Percentiles rank a stretch among this genome's conserved stretches.
Evolutionary conservation across 441 rosid genomes (phyloP).

Genomic region (Breynia disticha): DNA sequence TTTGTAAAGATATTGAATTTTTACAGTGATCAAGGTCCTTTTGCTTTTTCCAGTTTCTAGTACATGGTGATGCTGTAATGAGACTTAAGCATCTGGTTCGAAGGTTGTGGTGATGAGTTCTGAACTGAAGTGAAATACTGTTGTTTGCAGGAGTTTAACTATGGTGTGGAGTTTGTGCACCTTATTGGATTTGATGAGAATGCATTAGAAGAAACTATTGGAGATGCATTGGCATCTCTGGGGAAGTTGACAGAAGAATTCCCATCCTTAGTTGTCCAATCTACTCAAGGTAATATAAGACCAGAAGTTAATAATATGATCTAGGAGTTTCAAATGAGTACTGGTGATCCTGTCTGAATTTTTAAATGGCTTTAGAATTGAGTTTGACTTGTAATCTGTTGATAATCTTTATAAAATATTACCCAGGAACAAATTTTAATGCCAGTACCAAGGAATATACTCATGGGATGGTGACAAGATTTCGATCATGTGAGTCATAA

Average conservation of each 20-base stretch:
- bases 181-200: conserved; percentile 48
- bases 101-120: conserved; percentile 6
- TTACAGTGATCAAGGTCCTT: no score
- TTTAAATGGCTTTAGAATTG: conserved; percentile 1
- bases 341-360: conserved; percentile 5
- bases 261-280: conserved; percentile 72
- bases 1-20: no score
- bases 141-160: conserved; percentile 64
- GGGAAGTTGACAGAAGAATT: conserved; percentile 34
- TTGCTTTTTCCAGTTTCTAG: no score
- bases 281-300: conserved; percentile 56
- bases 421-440: conserved; percentile 65
- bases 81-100: conserved; percentile 1
- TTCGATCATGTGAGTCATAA: conserved; percentile 53
- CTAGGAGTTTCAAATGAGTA: conserved; percentile 1
- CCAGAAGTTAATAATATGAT: conserved; percentile 2
- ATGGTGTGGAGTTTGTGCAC: conserved; percentile 74
- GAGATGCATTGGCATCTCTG: conserved; percentile 62
- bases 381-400: background rate
- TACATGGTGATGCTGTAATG: background rate
- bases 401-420: background rate
- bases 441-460: conserved; percentile 50
- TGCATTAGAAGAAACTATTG: conserved; percentile 36
- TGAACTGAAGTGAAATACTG: conserved; percentile 9
- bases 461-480: conserved; percentile 60